Percentiles rank a stretch among this genome's conserved stretches.
These are phyloP conservation scores for Cymbopogon citratus DNA, from an alignment of 176 grass and related monocot genomes.

Conservation along the genomic window DNA sequence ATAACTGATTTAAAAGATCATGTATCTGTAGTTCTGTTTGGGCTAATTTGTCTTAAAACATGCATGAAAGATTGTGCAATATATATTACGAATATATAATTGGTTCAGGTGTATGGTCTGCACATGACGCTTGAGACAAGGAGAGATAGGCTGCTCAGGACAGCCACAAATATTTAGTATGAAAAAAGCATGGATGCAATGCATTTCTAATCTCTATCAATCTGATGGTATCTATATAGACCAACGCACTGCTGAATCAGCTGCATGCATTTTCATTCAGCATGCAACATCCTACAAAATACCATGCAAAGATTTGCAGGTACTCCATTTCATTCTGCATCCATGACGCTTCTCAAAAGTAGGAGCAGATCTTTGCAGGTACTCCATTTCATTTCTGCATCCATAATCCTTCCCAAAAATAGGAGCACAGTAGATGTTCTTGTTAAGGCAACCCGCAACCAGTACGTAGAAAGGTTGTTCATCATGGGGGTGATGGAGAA, in stretches of 20 bases:
- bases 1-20: slow-evolving; percentile 41
- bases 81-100: slow-evolving; percentile 46
- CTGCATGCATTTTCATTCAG: not conserved
- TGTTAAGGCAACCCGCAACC: not conserved
- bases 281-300: slow-evolving; percentile 12
- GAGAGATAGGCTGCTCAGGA: not conserved
- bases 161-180: slow-evolving; percentile 4
- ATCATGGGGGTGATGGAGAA: not conserved
- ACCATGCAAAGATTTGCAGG: not conserved
- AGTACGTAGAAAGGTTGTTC: slow-evolving; percentile 6
- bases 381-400: slow-evolving; percentile 14
- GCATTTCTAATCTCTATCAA: not conserved
- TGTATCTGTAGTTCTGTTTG: slow-evolving; percentile 44
- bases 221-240: not conserved
- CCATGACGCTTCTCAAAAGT: not conserved
- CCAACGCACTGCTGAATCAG: not conserved
- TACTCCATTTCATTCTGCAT: not conserved
- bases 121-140: slow-evolving; percentile 7
- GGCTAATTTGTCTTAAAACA: slow-evolving; percentile 32
- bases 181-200: slow-evolving; percentile 18
- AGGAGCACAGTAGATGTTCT: not conserved
- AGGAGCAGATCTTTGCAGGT: not conserved
- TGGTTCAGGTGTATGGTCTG: slow-evolving; percentile 32
- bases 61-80: slow-evolving; percentile 43
- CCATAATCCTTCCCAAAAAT: not conserved